Conservation (phyloP, 2,329 filamentous ascomycete genomes). For the Aspergillus neotritici region DNA sequence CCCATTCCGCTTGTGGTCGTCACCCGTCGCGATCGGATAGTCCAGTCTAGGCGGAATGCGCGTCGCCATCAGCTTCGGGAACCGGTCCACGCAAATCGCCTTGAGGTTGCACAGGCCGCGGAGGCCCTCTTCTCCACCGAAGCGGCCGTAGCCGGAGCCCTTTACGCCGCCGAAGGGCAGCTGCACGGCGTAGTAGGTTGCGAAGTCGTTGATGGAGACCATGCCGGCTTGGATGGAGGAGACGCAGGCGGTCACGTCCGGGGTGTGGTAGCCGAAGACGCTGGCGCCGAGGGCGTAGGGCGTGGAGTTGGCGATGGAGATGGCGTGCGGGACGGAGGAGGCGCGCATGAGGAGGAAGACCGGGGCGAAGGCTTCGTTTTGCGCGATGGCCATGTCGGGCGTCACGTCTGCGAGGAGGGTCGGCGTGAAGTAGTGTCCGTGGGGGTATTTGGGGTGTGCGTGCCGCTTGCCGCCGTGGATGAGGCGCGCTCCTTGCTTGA, state of each 20-base stretch:
- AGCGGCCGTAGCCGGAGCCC: conserved; percentile 86
- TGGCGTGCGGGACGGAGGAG: conserved; percentile 58
- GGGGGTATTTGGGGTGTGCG: conserved; percentile 64
- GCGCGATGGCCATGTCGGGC: conserved; percentile 75
- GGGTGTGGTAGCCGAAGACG: conserved; percentile 70
- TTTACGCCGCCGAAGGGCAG: conserved; percentile 88
- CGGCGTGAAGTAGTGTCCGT: conserved; percentile 86
- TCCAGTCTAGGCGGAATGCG: conserved; percentile 72
- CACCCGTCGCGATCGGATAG: conserved; percentile 69
- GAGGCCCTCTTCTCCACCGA: conserved; percentile 85
- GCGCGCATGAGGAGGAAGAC: conserved; percentile 82
- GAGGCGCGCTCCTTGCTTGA: conserved; percentile 70
- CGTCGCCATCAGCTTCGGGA: conserved; percentile 56
- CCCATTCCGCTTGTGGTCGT: conserved; percentile 48
- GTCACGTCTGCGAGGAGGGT: conserved; percentile 90
- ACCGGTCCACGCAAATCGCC: conserved; percentile 73
- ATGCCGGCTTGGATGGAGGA: conserved; percentile 71
- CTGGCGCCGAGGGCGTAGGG: conserved; percentile 81
- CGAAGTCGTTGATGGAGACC: conserved; percentile 95
- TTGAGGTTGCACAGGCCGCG: conserved; percentile 82
- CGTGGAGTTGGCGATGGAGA: conserved; percentile 76
- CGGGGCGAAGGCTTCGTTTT: conserved; percentile 88
- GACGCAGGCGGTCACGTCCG: conserved; percentile 60
- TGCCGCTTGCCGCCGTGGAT: conserved; percentile 71
- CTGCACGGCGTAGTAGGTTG: conserved; percentile 85